These are phyloP conservation scores for Didymosphaeria variabile DNA, from an alignment of 2,329 filamentous ascomycete genomes.

Conservation along the genomic window DNA sequence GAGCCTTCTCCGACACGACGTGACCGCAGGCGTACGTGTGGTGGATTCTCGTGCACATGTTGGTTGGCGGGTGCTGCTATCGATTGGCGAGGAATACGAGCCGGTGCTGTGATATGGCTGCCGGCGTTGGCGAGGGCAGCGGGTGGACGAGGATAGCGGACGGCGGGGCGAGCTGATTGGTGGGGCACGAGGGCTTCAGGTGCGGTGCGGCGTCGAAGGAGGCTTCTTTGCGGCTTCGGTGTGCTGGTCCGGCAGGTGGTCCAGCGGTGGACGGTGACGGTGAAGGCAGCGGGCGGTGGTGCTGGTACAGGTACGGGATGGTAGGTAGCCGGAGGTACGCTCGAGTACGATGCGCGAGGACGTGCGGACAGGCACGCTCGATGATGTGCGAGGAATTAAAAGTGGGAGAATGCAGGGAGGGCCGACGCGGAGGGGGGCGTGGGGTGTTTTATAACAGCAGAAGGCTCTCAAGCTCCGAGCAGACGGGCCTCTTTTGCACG, in stretches of 20 bases:
- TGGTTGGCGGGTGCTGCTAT: constrained; percentile 27
- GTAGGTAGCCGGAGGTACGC: neutral
- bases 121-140: constrained; percentile 21
- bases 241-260: neutral
- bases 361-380: neutral
- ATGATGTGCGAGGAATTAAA: constrained; percentile 1
- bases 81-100: constrained; percentile 21
- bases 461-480: constrained; percentile 44
- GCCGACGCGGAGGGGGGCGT: constrained; percentile 42
- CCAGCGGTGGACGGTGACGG: neutral
- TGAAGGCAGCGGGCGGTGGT: constrained; percentile 9
- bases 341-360: neutral
- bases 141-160: constrained; percentile 16
- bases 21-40: constrained; percentile 60
- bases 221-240: neutral
- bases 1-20: constrained; percentile 53
- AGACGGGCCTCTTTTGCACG: constrained; percentile 47
- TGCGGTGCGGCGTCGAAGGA: constrained; percentile 1
- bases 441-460: constrained; percentile 49
- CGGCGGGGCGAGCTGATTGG: constrained; percentile 29
- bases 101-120: constrained; percentile 13
- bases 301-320: too few species aligned
- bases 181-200: constrained; percentile 22
- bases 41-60: constrained; percentile 59
- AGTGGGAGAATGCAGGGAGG: constrained; percentile 39